Evolutionary conservation across 352 stramenopile species (phyloP), one percentile per base, ranked within the genome.

Genomic region (Globisporangium sylvaticum): DNA sequence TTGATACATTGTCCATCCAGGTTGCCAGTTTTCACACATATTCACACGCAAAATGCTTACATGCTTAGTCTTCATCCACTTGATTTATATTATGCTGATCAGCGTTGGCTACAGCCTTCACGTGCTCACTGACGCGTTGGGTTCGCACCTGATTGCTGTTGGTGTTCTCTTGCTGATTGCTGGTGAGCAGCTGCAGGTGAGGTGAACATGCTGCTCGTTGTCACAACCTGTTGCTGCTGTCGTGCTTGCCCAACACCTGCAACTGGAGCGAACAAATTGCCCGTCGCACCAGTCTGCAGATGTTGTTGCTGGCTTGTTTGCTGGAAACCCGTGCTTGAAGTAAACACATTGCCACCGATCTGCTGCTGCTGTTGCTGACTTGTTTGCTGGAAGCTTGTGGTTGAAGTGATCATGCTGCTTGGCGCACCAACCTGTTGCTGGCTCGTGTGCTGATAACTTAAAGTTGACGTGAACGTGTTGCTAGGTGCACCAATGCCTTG

Each of bases 1-100:
- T 14, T 71, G 54, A 74, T 1, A 22, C 2, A 22, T 44, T 44
- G n/a, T 37, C 29, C 6, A 46, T 58, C 24, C 53, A 39, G n/a
- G 27, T 34, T 57, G 24, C 18, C 4, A 32, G 18, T n/a, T 12
- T 31, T 34, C 31, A 46, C 18, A 29, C 32, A 61, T 22, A 52
- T 37, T 37, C 31, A 37, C 56, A 50, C 31, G 52, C 37, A 42
- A 59, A 31, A 15, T 59, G 29, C 20, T 20, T 44, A 6, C 54
- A 59, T 44, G 1, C 2, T 44, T 24, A 25, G 8, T 55, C 20
- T 59, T 59, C 14, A 59, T 59, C 15, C 54, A 59, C 29, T 42
- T 59, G 54, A 10, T 59, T 59, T 32, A 59, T 44, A 59, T 27
- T 44, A 59, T 44, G 29, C 54, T 44, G 29, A 27, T 29, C 22